Base-by-base conservation (phyloP, 495 filamentous ascomycete species). In the Penicillium verhagenii region DNA sequence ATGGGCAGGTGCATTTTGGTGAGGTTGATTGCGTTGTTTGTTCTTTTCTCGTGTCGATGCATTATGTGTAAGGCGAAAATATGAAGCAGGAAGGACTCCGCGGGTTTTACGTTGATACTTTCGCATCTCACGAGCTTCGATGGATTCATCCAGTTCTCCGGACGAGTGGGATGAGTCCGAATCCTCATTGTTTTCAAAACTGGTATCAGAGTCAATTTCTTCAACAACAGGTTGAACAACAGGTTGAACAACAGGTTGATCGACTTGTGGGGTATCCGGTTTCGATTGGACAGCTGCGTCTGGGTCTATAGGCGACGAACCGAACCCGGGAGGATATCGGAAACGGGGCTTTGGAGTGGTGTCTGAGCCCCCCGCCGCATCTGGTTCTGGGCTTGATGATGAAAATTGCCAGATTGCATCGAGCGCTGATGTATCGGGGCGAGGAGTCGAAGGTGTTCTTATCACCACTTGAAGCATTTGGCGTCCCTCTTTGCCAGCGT, bases 51-150 rank as follows among this genome's bases (percentile, higher is more conserved):
- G 63, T 52, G 72, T 69, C 35, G 58, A 43, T 13, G 71, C 64
- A 31, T 78, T 60, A 61, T 77, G 58, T 53, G 71, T 66, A 35
- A 97, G 74, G 57, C 88, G 83, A 40, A 95, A 78, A 87, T 88
- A 96, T 3, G 93, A 97, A 5, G 93, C 93, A 31, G 93, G 92
- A 39, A 97, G 79, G 14, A 96, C 91, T 31, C 92, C 92, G 50
- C 84, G 85, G 40, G 93, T 93, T 53, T 72, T 83, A 40, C 76
- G 80, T 37, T 79, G 72, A 14, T 75, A 61, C 47, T 62, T 64
- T 55, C 66, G 60, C 10, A 85, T 66, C 38, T 54, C 57, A 24
- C 54, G 50, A 21, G 71, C 67, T 48, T 72, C 60, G 1, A 46
- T 53, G 11, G 56, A 56, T 43, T 58, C 53, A 2, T 63, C 53